Evolutionary conservation across 192 early-diverging fungal genomes (phyloP).

Genomic region (Chytriomyces sp.): DNA sequence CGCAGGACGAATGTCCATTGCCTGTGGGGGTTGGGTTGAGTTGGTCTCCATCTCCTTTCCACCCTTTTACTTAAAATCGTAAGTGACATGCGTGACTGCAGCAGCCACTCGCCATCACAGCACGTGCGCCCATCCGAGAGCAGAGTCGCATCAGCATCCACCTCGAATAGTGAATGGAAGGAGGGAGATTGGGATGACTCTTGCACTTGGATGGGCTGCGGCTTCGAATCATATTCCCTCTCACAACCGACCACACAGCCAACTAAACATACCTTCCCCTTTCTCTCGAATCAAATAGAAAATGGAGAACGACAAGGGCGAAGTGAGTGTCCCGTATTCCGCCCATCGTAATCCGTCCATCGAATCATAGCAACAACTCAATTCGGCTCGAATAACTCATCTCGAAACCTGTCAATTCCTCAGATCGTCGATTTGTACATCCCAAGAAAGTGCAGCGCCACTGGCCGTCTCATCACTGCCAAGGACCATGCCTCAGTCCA

Average conservation of each 20-base stretch:
- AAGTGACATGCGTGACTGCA: too few species aligned
- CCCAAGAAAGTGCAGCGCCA: slow-evolving; percentile 98
- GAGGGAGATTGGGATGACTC: too few species aligned
- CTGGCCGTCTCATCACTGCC: slow-evolving; percentile 95
- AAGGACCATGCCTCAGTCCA: slow-evolving; percentile 99
- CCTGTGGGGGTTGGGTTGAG: too few species aligned
- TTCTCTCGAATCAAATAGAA: slow-evolving; percentile 25
- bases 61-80: too few species aligned
- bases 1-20: too few species aligned
- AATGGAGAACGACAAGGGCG: slow-evolving; percentile 65
- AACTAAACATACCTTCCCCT: background rate
- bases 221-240: too few species aligned
- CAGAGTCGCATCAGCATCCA: too few species aligned
- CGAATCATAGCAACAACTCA: background rate
- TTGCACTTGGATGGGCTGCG: too few species aligned
- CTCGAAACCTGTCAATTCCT: background rate
- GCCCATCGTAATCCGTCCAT: background rate
- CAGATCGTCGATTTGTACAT: slow-evolving; percentile 89
- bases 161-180: too few species aligned
- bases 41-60: too few species aligned
- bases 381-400: background rate
- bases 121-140: too few species aligned
- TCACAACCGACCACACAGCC: background rate
- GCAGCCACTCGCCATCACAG: too few species aligned
- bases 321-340: slow-evolving; percentile 34